Evolutionary conservation across 2,329 filamentous ascomycete species (phyloP), one percentile per base, ranked within the genome.

Genomic region (Calycina herbarum): DNA sequence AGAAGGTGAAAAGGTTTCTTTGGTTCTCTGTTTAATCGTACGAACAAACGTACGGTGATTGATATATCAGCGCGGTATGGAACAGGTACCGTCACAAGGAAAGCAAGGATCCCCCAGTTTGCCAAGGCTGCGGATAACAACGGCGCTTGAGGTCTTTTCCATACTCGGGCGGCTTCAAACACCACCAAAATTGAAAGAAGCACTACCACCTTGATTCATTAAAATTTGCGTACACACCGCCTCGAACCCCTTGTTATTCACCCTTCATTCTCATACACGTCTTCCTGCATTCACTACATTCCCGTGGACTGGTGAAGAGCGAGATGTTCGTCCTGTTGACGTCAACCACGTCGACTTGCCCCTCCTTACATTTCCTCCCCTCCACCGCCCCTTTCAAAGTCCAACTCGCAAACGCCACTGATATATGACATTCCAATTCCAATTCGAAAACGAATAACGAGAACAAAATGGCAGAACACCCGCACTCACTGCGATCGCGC

Each of bases 391-490:
- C 56, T 27, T 59, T 48, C 20, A 24, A 42, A 24, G 13, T 60
- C 58, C 20, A 51, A 51, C 59, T 29, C 20, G 17, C 38, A 29
- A 60, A 27, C 35, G 24, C 58, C 35, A 29, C 17, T n/a, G 24
- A 29, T 38, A 8, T 20, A 61, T 31, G 38, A 61, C 59, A 48
- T 45, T 48, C 20, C 31, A 29, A 33, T 42, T 51, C 35, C 31
- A 29, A 33, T 42, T 51, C 35, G 17, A 54, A 31, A 10, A 57
- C n/a, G 10, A 40, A 20, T 57, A 45, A 38, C 73, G 72, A 64
- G 67, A 69, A n/a, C 59, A 68, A 45, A 48, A 73, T 73, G 72
- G 71, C 68, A 62, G 67, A 69, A 11, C 62, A 68, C 31, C 33
- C 66, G 29, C 65, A 63, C 45, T 38, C 66, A 13, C 59, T 68